phyloP scores from a whole-genome alignment of 345 rosid species.

The Populus davidiana region DNA sequence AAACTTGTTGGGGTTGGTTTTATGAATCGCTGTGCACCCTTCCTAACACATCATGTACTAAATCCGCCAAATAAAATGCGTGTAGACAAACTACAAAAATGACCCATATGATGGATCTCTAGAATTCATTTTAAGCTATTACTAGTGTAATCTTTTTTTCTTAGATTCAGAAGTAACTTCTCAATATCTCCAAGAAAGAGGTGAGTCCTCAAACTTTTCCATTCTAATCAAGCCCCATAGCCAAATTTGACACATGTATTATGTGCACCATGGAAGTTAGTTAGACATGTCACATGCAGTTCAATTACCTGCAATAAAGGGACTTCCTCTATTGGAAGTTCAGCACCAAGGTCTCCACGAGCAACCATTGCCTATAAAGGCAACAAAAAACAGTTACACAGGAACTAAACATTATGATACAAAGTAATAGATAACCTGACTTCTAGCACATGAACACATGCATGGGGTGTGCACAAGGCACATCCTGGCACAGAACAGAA shows the following conservation, averaged over 20 bases:
- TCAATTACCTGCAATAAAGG: constrained; percentile 82
- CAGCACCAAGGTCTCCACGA: constrained; percentile 99
- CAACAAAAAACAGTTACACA: constrained; percentile 2
- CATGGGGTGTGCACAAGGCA: neutral
- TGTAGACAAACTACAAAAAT: neutral
- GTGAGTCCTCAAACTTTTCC: neutral
- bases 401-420: neutral
- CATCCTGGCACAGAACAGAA: neutral
- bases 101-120: neutral
- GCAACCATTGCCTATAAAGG: constrained; percentile 91
- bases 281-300: neutral
- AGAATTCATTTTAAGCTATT: neutral
- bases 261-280: neutral
- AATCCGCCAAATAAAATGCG: neutral
- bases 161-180: neutral
- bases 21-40: neutral
- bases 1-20: neutral
- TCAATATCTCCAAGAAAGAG: neutral
- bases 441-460: neutral
- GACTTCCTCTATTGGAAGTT: constrained; percentile 97
- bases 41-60: neutral
- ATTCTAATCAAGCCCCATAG: neutral
- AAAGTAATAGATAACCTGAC: neutral
- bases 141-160: neutral
- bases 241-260: neutral